A percentile compares a stretch with the other conserved stretches of the same genome.
Conservation (phyloP, 805 yeast genomes). For the Pichia phayaonensis region DNA sequence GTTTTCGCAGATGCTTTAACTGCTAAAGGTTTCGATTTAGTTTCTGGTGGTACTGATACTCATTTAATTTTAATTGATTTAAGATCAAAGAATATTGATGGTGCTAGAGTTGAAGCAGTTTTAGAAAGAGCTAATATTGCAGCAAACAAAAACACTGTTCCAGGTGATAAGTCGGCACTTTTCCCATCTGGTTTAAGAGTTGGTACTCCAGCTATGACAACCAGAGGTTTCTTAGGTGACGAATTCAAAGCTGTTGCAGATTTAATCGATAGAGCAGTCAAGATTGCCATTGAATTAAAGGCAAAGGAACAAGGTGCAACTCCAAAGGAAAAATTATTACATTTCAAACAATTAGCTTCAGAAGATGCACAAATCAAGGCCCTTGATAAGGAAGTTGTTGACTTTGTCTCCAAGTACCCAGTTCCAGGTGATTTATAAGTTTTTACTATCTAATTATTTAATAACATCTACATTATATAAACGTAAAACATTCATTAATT, state of each 20-base stretch:
- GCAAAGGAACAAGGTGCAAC: constrained; percentile 48
- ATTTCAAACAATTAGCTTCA: constrained; percentile 65
- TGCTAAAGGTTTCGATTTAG: constrained; percentile 64
- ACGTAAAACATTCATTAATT: background rate
- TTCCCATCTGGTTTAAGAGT: constrained; percentile 95
- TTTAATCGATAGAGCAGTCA: constrained; percentile 73
- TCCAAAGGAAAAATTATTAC: constrained; percentile 53
- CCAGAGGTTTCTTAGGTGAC: constrained; percentile 76
- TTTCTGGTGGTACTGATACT: constrained; percentile 90
- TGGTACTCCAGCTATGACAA: constrained; percentile 98
- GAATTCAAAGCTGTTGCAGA: constrained; percentile 79
- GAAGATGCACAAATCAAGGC: constrained; percentile 53
- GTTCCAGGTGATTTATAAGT: constrained; percentile 71
- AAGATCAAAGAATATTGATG: constrained; percentile 76
- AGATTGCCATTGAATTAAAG: constrained; percentile 56
- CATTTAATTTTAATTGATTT: constrained; percentile 84
- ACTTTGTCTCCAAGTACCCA: constrained; percentile 71
- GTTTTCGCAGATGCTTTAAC: constrained; percentile 63
- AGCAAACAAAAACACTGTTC: constrained; percentile 91
- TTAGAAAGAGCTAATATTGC: constrained; percentile 90
- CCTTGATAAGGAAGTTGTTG: constrained; percentile 57
- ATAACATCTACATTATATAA: background rate
- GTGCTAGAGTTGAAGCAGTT: constrained; percentile 90
- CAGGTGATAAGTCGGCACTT: constrained; percentile 92
- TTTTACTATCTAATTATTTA: too few species aligned